phyloP scores from a whole-genome alignment of 2,329 filamentous ascomycete genomes.

The Dryadomyces sulphureus region DNA sequence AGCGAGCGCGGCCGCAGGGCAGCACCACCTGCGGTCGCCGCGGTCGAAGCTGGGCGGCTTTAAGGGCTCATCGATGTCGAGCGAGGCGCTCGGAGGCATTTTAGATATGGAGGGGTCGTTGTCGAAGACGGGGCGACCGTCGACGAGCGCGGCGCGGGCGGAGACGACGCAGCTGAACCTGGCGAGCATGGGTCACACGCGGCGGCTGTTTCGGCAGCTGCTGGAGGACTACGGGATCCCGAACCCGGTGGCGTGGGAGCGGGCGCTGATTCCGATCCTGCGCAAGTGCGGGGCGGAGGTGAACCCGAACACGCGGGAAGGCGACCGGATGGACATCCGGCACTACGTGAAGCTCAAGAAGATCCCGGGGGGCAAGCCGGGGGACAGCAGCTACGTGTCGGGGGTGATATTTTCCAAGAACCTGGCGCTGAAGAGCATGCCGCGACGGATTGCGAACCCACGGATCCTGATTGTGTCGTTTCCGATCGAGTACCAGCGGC shows the following conservation, averaged over 20 bases:
- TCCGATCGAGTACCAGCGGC: constrained; percentile 86
- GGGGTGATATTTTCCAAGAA: constrained; percentile 98
- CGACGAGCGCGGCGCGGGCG: constrained; percentile 28
- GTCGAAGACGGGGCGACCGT: constrained; percentile 19
- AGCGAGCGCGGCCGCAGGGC: constrained; percentile 46
- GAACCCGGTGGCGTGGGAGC: constrained; percentile 70
- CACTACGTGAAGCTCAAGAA: constrained; percentile 98
- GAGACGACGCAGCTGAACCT: constrained; percentile 74
- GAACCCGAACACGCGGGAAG: constrained; percentile 75
- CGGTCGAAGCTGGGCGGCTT: constrained; percentile 44
- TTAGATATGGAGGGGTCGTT: too few relatives aligned
- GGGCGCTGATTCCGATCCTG: constrained; percentile 76
- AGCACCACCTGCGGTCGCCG: constrained; percentile 57
- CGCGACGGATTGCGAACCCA: constrained; percentile 66
- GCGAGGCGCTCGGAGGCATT: too few relatives aligned
- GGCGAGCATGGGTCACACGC: constrained; percentile 78
- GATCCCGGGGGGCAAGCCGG: constrained; percentile 76
- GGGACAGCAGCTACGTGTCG: constrained; percentile 91
- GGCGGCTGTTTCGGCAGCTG: constrained; percentile 69
- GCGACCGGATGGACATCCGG: constrained; percentile 91
- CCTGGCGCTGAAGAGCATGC: constrained; percentile 90
- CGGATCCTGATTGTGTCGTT: constrained; percentile 89
- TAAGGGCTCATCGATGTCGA: constrained; percentile 28
- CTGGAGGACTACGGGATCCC: constrained; percentile 62
- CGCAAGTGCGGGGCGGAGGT: constrained; percentile 88